Conservation (phyloP, 176 grass and related monocot genomes). For the Urochloa ruziziensis region DNA sequence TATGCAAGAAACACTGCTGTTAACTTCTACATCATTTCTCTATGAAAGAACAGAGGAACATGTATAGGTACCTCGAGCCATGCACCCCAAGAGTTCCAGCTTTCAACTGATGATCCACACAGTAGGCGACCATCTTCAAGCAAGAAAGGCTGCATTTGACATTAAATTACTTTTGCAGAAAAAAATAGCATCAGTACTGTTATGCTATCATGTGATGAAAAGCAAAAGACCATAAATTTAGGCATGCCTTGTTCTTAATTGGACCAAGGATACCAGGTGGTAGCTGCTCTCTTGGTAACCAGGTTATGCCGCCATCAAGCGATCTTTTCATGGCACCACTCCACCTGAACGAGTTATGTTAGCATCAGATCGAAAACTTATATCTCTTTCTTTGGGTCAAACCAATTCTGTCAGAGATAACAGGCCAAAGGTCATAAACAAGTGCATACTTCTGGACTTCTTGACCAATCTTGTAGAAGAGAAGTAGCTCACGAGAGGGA, state of each 20-base stretch:
- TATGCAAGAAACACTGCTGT: neutral
- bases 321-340: slow-evolving; percentile 97
- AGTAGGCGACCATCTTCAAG: slow-evolving; percentile 76
- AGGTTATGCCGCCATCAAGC: slow-evolving; percentile 64
- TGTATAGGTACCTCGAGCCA: slow-evolving; percentile 77
- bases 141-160: slow-evolving; percentile 69
- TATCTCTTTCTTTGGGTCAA: neutral
- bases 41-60: neutral
- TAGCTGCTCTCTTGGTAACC: slow-evolving; percentile 81
- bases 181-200: neutral
- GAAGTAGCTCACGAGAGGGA: slow-evolving; percentile 76
- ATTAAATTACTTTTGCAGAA: slow-evolving; percentile 13
- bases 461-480: slow-evolving; percentile 96
- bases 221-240: neutral
- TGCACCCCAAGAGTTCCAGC: slow-evolving; percentile 99
- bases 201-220: slow-evolving; percentile 4
- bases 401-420: neutral
- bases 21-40: neutral
- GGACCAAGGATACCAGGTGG: slow-evolving; percentile 96
- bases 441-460: slow-evolving; percentile 77
- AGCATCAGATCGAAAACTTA: neutral
- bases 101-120: slow-evolving; percentile 96
- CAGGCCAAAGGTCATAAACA: neutral
- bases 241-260: slow-evolving; percentile 87
- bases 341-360: slow-evolving; percentile 57